Base-by-base conservation (phyloP, 768 basidiomycete genomes). In the Mycena galopus region DNA sequence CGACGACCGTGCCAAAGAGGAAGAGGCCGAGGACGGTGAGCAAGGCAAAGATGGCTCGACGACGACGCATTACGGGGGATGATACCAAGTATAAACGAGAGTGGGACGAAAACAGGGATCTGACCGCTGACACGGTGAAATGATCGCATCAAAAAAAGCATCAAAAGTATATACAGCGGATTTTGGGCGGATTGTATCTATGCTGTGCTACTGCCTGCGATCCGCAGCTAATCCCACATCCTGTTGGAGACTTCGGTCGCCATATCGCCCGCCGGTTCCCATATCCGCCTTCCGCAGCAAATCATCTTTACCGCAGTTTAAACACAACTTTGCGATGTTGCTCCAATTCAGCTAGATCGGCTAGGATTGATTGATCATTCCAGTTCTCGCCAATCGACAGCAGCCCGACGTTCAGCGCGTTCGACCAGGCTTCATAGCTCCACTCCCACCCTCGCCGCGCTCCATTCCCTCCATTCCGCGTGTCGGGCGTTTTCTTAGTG, bases 1-100 rank as follows among this genome's bases (percentile, higher is more conserved):
- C 96, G 81, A 94, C 77, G 82, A 98, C 90, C 23, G 97, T 98
- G 56, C 96, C 96, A 25, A 94, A 77, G 68, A 98, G 91, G 81
- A 94, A 77, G 70, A 93, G 84, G 23, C 86, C 88, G 71, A 93
- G 77, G 23, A 75, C 56, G 53, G 67, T 75, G 57, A 75, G 64
- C 47, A 75, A 25, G 27, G 53, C 67, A 42, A 72, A 67, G 21
- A 75, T 32, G 53, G 74, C 74, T 4, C 74, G 56, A 21, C 74
- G 63, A 4, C 74, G 67, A 44, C 71, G 67, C 59, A 75, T 62
- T n/a, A 14, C 39, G 29, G 14, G 39, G 17, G 39, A 39, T 39
- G 39, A 39, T 39, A 39, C 9, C 39, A 39, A 39, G 39, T 39
- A 39, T n/a, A 39, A 39, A 16, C 11, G 39, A 10, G 39, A 16